Evolutionary conservation across 768 basidiomycete species (phyloP).

Genomic region (Rickenella mellea): DNA sequence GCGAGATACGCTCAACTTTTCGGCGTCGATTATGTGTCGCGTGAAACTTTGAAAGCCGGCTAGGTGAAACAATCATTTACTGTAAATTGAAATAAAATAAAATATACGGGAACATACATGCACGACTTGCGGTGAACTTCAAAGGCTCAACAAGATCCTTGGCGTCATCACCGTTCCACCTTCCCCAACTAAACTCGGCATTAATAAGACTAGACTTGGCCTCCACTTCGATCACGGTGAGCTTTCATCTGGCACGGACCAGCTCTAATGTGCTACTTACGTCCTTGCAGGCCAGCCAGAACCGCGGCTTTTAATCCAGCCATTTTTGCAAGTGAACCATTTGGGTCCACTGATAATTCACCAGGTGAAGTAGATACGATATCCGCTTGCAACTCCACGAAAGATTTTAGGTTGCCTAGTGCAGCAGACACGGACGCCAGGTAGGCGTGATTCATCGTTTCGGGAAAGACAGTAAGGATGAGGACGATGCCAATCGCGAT

Average conservation of each 20-base stretch:
- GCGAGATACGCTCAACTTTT: background rate
- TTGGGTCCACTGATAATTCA: conserved; percentile 3
- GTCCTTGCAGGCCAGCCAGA: background rate
- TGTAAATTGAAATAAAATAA: background rate
- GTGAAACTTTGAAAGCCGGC: conserved; percentile 24
- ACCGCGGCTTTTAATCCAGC: background rate
- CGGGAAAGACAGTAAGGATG: conserved; percentile 42
- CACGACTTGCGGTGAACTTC: conserved; percentile 22
- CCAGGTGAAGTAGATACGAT: conserved; percentile 13
- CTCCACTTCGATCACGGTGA: conserved; percentile 18
- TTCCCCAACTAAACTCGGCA: conserved; percentile 34
- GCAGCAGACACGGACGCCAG: conserved; percentile 21
- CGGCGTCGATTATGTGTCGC: background rate
- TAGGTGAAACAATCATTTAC: conserved; percentile 7
- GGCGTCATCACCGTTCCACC: conserved; percentile 36
- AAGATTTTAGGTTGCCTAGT: conserved; percentile 17
- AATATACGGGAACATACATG: conserved; percentile 16
- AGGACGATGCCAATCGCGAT: conserved; percentile 37
- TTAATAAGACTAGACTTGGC: conserved; percentile 25
- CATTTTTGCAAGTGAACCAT: background rate
- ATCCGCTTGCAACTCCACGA: conserved; percentile 25
- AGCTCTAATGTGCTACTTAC: background rate
- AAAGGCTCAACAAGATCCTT: conserved; percentile 26
- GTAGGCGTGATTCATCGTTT: conserved; percentile 35
- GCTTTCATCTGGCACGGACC: background rate